A percentile compares a stretch with the other conserved stretches of the same genome.
phyloP scores from a whole-genome alignment of 2,329 filamentous ascomycete species.

The Epichloe brachyelytri region DNA sequence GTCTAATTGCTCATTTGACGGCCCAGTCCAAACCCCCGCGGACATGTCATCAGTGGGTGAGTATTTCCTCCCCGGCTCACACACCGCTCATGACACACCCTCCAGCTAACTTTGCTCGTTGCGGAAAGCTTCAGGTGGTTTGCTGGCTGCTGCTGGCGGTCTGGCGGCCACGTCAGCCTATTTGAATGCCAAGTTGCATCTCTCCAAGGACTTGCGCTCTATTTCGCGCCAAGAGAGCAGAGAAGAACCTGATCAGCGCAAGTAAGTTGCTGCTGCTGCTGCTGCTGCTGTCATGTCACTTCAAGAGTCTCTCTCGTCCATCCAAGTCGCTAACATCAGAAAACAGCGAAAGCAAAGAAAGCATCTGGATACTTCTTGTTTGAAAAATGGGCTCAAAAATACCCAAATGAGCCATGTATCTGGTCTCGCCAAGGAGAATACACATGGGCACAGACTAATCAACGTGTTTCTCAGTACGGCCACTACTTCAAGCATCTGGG shows the following conservation, averaged over 20 bases:
- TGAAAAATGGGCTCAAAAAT: neutral
- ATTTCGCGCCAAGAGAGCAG: neutral
- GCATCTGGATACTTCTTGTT: constrained; percentile 5
- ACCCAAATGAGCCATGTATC: constrained; percentile 3
- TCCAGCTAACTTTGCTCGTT: neutral
- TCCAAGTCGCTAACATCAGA: neutral
- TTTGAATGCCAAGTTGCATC: constrained; percentile 5
- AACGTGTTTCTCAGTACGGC: constrained; percentile 5
- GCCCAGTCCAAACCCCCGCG: too few species aligned
- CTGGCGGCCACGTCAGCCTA: constrained; percentile 4
- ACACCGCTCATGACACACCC: too few species aligned
- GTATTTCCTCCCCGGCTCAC: too few species aligned
- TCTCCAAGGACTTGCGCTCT: constrained; percentile 2
- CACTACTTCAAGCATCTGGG: constrained; percentile 5
- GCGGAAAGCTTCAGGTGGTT: neutral
- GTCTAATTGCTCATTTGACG: too few species aligned
- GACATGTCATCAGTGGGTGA: too few species aligned
- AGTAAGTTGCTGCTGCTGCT: neutral
- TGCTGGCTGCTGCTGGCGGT: constrained; percentile 1
- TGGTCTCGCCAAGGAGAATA: constrained; percentile 6
- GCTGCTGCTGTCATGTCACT: neutral
- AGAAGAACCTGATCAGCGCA: neutral
- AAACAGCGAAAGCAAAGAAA: constrained; percentile 2
- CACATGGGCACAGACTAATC: constrained; percentile 4
- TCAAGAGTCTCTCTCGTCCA: too few species aligned